phyloP scores from a whole-genome alignment of 108 stramenopile genomes.

The Fragilaria crotonensis region DNA sequence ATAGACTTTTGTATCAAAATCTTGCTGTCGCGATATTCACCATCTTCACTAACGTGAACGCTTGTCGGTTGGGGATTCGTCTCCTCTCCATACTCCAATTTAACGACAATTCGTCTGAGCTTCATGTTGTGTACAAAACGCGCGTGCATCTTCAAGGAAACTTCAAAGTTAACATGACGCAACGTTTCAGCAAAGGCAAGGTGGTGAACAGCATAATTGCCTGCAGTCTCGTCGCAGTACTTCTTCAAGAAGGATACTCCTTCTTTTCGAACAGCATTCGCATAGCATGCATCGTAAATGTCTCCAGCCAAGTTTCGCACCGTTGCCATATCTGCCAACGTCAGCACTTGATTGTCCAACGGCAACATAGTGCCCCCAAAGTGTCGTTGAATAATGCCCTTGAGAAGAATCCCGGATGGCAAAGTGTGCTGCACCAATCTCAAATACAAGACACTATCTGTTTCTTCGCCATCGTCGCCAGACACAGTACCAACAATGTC shows the following conservation, averaged over 20 bases:
- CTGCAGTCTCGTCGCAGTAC: neutral
- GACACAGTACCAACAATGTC: conserved; percentile 1
- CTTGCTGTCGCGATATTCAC: neutral
- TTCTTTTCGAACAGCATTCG: neutral
- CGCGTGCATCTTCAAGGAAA: neutral
- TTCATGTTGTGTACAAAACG: neutral
- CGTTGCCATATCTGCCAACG: neutral
- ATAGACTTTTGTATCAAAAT: neutral
- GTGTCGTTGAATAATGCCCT: neutral
- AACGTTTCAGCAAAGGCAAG: neutral
- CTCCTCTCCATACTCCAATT: neutral
- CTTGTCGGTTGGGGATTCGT: neutral
- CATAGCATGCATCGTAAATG: conserved; percentile 4
- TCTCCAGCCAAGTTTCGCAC: neutral
- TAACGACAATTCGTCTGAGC: neutral
- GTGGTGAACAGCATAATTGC: neutral
- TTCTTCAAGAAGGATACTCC: neutral
- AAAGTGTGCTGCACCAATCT: conserved; percentile 16
- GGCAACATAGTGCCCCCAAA: neutral
- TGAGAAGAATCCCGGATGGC: neutral
- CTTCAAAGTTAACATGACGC: neutral
- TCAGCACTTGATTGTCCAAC: neutral
- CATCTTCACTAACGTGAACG: neutral
- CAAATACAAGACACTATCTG: neutral
- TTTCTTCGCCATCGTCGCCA: neutral